Evolutionary conservation across 2,329 filamentous ascomycete genomes (phyloP).

Genomic region (Botryotinia convoluta): DNA sequence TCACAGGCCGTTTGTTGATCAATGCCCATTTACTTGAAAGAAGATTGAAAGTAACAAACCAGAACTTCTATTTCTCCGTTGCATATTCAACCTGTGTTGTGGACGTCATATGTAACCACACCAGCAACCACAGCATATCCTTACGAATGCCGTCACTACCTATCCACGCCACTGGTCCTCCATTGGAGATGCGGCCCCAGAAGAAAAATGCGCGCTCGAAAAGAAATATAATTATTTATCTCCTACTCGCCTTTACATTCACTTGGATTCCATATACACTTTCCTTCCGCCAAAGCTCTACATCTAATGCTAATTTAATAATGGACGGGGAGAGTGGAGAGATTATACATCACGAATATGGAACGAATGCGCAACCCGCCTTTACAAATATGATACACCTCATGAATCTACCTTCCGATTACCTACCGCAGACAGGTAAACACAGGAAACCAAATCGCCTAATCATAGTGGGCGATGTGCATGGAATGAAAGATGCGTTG

Average conservation of each 20-base stretch:
- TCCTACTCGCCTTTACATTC: conserved; percentile 14
- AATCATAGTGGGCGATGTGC: conserved; percentile 85
- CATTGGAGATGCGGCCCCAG: conserved; percentile 5
- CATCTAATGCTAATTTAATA: neutral
- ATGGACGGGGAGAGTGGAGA: neutral
- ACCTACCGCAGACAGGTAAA: conserved; percentile 37
- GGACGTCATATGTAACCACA: conserved; percentile 16
- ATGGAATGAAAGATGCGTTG: conserved; percentile 75
- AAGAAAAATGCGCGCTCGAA: conserved; percentile 2
- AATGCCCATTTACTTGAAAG: neutral
- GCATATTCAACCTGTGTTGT: neutral
- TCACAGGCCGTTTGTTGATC: conserved; percentile 13
- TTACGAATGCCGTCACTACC: conserved; percentile 13
- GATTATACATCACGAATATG: conserved; percentile 18
- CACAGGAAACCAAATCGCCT: conserved; percentile 54
- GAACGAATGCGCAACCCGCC: conserved; percentile 26
- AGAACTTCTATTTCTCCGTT: neutral
- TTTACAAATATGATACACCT: conserved; percentile 35
- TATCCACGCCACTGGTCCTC: neutral
- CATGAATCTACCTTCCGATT: conserved; percentile 33
- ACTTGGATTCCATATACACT: conserved; percentile 13
- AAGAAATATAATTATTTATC: conserved; percentile 5
- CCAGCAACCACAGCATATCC: neutral
- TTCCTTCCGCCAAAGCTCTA: neutral
- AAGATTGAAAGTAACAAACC: neutral